Percentiles rank a stretch among this genome's conserved stretches.
Conservation (phyloP, 2,329 filamentous ascomycete genomes). For the Ceratocystis variospora region DNA sequence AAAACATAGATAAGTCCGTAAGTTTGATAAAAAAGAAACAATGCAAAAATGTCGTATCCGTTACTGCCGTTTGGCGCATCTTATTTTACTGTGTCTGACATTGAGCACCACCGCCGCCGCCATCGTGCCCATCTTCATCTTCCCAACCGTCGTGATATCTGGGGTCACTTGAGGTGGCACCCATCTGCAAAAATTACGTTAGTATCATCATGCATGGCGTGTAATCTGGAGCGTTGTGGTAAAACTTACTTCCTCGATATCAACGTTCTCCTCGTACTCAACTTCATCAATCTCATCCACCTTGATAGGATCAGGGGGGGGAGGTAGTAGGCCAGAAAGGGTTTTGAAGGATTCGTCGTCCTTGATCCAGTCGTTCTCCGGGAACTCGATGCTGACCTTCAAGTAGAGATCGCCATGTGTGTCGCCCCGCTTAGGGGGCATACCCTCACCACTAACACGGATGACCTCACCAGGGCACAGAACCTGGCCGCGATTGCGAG, state of each 20-base stretch:
- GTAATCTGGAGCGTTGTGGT: background rate
- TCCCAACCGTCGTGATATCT: slow-evolving; percentile 53
- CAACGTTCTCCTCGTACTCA: slow-evolving; percentile 66
- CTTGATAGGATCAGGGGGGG: slow-evolving; percentile 44
- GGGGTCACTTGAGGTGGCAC: slow-evolving; percentile 55
- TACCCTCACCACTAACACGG: slow-evolving; percentile 79
- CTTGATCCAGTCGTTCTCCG: slow-evolving; percentile 69
- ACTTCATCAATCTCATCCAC: slow-evolving; percentile 76
- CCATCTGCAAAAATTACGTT: slow-evolving; percentile 39
- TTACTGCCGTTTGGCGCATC: background rate
- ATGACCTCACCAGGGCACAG: slow-evolving; percentile 72
- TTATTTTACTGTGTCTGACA: slow-evolving; percentile 54
- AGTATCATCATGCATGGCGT: background rate
- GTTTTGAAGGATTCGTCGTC: slow-evolving; percentile 56
- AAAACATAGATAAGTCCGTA: background rate
- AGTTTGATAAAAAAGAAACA: slow-evolving; percentile 3
- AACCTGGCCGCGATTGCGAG: slow-evolving; percentile 67
- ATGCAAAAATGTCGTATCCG: background rate
- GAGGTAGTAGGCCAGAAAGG: slow-evolving; percentile 63
- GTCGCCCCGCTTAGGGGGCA: slow-evolving; percentile 83
- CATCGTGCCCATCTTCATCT: slow-evolving; percentile 55
- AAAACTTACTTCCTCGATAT: slow-evolving; percentile 57
- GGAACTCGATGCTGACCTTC: slow-evolving; percentile 74
- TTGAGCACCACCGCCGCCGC: slow-evolving; percentile 39
- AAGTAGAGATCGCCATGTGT: slow-evolving; percentile 76